A percentile compares a stretch with the other conserved stretches of the same genome.
phyloP scores from a whole-genome alignment of 169 alveolate genomes.

The Theileria luwenshuni region DNA sequence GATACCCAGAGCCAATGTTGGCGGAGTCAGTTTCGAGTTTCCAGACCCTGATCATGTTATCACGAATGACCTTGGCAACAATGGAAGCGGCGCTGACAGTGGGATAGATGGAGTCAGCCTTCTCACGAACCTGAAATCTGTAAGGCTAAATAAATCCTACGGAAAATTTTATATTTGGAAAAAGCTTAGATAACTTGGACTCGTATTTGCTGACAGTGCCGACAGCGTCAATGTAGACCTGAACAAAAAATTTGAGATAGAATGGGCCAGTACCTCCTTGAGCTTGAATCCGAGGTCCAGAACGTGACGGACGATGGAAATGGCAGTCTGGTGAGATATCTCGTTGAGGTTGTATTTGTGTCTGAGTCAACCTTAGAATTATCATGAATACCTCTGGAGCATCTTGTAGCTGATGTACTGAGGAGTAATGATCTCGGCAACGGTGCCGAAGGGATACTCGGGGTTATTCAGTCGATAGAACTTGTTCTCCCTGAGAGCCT shows the following conservation, averaged over 20 bases:
- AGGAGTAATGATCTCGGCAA: conserved; percentile 79
- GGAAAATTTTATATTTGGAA: conserved; percentile 82
- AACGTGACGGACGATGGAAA: conserved; percentile 76
- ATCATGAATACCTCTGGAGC: conserved; percentile 74
- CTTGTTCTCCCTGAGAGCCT: conserved; percentile 80
- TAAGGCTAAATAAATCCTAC: conserved; percentile 65
- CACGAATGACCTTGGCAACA: conserved; percentile 96
- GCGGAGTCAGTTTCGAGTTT: conserved; percentile 35
- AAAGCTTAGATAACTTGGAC: conserved; percentile 73
- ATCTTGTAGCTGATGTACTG: conserved; percentile 84
- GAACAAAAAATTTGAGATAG: neutral
- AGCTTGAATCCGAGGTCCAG: conserved; percentile 54
- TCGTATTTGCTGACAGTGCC: conserved; percentile 91
- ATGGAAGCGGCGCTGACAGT: conserved; percentile 98
- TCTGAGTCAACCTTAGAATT: conserved; percentile 52
- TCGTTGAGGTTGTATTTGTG: conserved; percentile 85
- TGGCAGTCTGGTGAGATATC: conserved; percentile 90
- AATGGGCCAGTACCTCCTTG: conserved; percentile 25
- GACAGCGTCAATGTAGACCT: conserved; percentile 92
- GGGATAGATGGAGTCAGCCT: conserved; percentile 94
- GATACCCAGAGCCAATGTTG: conserved; percentile 79
- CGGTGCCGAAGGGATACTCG: conserved; percentile 76
- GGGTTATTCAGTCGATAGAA: conserved; percentile 72
- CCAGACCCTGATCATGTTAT: conserved; percentile 77
- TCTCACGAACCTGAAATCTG: conserved; percentile 75